Evolutionary conservation across 2,329 filamentous ascomycete species (phyloP).

Genomic region (Coccinonectria pachysandricola): DNA sequence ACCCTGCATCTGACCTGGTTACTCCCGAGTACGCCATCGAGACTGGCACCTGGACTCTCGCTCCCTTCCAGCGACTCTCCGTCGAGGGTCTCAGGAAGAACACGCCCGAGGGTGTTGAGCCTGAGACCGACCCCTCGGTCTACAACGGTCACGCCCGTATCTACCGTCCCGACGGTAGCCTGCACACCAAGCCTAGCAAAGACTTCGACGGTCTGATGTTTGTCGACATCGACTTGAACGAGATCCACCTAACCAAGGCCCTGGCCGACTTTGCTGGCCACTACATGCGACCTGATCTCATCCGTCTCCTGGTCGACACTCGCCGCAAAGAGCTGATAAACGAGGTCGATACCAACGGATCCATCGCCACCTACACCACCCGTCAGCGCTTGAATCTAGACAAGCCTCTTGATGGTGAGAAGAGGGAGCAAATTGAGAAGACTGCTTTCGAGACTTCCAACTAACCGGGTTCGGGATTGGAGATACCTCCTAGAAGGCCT

Average conservation of each 20-base stretch:
- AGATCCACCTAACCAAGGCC: constrained; percentile 16
- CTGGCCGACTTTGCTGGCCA: constrained; percentile 26
- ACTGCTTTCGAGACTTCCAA: neutral
- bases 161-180: constrained; percentile 16
- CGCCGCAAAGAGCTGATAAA: constrained; percentile 15
- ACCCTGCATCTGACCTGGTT: constrained; percentile 16
- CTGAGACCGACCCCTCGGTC: constrained; percentile 12
- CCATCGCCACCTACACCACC: constrained; percentile 9
- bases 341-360: constrained; percentile 5
- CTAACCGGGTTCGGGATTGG: too few species aligned
- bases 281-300: constrained; percentile 30
- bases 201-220: constrained; percentile 37
- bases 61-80: constrained; percentile 15
- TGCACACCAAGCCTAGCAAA: constrained; percentile 15
- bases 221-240: constrained; percentile 38
- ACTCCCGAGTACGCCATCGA: constrained; percentile 17
- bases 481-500: too few species aligned
- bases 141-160: constrained; percentile 18
- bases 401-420: constrained; percentile 11
- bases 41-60: constrained; percentile 17
- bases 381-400: constrained; percentile 10
- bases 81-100: constrained; percentile 15
- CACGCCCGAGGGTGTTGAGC: constrained; percentile 16
- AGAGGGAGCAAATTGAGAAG: constrained; percentile 5
- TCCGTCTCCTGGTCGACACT: constrained; percentile 24